Base-by-base conservation (phyloP, 352 stramenopile genomes). In the Nothophytophthora sp. region DNA sequence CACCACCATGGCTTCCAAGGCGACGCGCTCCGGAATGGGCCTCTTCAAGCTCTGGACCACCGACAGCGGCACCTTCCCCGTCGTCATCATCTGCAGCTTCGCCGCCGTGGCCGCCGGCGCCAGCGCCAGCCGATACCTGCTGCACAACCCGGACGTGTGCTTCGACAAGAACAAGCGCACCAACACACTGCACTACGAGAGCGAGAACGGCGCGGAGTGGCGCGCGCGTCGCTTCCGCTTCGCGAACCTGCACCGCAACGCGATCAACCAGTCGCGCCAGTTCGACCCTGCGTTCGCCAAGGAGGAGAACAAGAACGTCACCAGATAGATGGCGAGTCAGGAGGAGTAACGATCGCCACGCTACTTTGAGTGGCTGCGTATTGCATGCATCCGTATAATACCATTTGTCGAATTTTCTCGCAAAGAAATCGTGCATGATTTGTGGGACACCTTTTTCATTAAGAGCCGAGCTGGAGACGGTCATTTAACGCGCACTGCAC, bases 31-130 rank as follows among this genome's bases (percentile, higher is more conserved):
- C 24, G 43, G 36, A 42, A 69, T 81, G 53, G 52, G 67, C 22
- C 30, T 81, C 48, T 63, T 70, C 55, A 76, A 74, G 42, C 70
- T 81, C 54, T 81, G 70, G 70, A 75, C 50, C 32, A 81, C 70
- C 1, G 70, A 81, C 60, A 65, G 50, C 30, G 64, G 70, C 41
- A 81, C 70, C 24, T 76, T 81, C 51, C 59, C 70, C 16, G 58
- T 75, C 25, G 52, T 80, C 48, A 64, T 81, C 49, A 69, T 66
- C 53, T 62, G 56, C 27, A 56, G 55, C 42, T 56, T 72, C 45
- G 70, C 65, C 44, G 55, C 66, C 19, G 48, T 70, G 25, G 66
- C 42, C 39, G 67, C 61, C 34, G 51, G 52, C 25, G 29, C 52
- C 50, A 70, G 41, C 35, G 56, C 63, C 34, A 53, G 48, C 20